Conservation (phyloP, 2,329 filamentous ascomycete species). For the Exophiala dermatitidis region DNA sequence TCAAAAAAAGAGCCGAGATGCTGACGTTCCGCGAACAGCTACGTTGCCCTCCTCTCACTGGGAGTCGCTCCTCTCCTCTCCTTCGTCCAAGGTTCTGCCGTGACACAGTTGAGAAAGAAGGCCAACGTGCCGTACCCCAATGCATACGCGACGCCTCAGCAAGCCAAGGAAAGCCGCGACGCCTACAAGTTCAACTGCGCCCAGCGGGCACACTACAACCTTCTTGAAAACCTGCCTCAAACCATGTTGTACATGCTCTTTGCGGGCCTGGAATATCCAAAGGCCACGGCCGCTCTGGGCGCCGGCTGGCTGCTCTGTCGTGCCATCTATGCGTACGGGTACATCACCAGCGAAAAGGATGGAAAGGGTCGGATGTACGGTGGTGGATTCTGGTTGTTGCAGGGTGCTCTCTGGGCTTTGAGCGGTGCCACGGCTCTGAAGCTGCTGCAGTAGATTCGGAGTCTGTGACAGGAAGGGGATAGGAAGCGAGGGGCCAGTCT, state of each 20-base stretch:
- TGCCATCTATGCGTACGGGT: conserved; percentile 44
- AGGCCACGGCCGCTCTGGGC: conserved; percentile 41
- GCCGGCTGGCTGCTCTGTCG: conserved; percentile 46
- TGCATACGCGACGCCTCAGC: conserved; percentile 50
- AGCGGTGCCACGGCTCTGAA: conserved; percentile 15
- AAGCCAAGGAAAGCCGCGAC: conserved; percentile 43
- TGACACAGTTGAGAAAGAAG: conserved; percentile 42
- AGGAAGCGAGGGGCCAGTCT: too few relatives aligned
- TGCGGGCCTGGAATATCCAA: conserved; percentile 49
- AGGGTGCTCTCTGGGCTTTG: conserved; percentile 35
- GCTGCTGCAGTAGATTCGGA: conserved; percentile 11
- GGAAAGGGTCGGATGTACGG: conserved; percentile 36
- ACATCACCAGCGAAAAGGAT: conserved; percentile 31
- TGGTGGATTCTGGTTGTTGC: conserved; percentile 34
- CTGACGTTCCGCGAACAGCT: conserved; percentile 31
- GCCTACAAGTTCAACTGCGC: conserved; percentile 48
- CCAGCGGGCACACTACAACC: conserved; percentile 53
- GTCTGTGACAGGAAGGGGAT: too few relatives aligned
- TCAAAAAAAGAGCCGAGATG: too few relatives aligned
- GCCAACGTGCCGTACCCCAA: conserved; percentile 53
- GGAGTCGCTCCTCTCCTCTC: conserved; percentile 48
- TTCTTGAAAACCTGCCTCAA: conserved; percentile 51
- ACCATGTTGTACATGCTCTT: conserved; percentile 48
- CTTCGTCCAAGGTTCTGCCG: conserved; percentile 46
- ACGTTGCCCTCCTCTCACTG: conserved; percentile 49